Conservation (phyloP, 192 early-diverging fungal genomes). For the Coemansia sp. region DNA sequence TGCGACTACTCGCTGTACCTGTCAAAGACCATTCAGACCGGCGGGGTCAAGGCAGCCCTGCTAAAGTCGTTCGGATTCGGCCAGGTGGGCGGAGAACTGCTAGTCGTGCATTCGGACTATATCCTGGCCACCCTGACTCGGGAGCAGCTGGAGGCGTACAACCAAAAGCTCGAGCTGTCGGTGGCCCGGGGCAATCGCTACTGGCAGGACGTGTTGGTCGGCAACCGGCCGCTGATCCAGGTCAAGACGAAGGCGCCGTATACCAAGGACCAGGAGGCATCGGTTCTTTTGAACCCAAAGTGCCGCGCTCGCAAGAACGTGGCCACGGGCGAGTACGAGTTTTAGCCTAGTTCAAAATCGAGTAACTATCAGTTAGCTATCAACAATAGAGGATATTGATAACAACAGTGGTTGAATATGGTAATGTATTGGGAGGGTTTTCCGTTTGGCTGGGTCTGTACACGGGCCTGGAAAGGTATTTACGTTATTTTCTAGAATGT, state of each 20-base stretch:
- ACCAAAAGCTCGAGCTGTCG: slow-evolving; percentile 3
- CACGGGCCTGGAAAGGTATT: background rate
- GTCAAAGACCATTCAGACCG: slow-evolving; percentile 57
- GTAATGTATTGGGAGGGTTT: too few relatives aligned
- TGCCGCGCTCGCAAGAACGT: slow-evolving; percentile 12
- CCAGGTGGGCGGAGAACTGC: slow-evolving; percentile 61
- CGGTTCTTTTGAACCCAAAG: slow-evolving; percentile 11
- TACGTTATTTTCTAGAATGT: slow-evolving; percentile 31
- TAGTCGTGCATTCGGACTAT: slow-evolving; percentile 63
- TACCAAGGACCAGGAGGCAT: slow-evolving; percentile 13
- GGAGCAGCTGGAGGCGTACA: slow-evolving; percentile 9
- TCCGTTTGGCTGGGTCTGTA: too few relatives aligned
- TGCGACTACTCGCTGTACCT: slow-evolving; percentile 79
- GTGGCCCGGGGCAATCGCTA: slow-evolving; percentile 4
- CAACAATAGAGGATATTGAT: too few relatives aligned
- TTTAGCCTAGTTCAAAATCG: slow-evolving; percentile 1
- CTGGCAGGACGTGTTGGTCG: slow-evolving; percentile 22
- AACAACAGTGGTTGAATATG: too few relatives aligned
- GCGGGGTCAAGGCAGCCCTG: slow-evolving; percentile 59
- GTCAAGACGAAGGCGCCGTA: slow-evolving; percentile 19
- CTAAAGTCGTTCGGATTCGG: slow-evolving; percentile 67
- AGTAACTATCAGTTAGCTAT: too few relatives aligned
- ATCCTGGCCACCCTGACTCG: slow-evolving; percentile 33
- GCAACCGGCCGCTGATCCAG: slow-evolving; percentile 29
- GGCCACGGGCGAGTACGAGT: slow-evolving; percentile 4